Conservation (phyloP, 805 yeast genomes). For the Yamadazyma endophytica region DNA sequence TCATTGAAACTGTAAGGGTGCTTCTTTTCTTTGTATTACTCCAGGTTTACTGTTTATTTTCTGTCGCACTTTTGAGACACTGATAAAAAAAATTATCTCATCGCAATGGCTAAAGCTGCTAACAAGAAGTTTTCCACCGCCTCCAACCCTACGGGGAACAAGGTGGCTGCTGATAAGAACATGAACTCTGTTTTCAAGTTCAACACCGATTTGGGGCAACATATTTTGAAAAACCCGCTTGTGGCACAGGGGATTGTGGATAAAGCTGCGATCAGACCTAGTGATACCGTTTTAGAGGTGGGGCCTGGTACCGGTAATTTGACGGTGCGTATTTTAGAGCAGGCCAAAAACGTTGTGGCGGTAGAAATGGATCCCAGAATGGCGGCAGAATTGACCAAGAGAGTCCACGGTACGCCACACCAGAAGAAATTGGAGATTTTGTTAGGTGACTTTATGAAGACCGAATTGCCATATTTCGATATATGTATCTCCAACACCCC, state of each 20-base stretch:
- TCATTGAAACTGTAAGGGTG: neutral
- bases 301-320: conserved; percentile 99
- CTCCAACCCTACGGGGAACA: conserved; percentile 40
- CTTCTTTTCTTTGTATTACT: neutral
- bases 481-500: conserved; percentile 97
- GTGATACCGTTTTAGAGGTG: conserved; percentile 90
- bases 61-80: neutral
- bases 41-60: neutral
- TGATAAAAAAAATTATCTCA: neutral
- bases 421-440: conserved; percentile 88
- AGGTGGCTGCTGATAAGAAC: conserved; percentile 68
- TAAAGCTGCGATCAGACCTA: conserved; percentile 87
- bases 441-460: conserved; percentile 93
- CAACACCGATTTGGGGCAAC: conserved; percentile 96
- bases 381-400: conserved; percentile 97
- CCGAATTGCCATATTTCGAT: conserved; percentile 92
- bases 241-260: conserved; percentile 98
- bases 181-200: conserved; percentile 87
- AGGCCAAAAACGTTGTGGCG: conserved; percentile 91
- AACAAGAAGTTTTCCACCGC: conserved; percentile 56
- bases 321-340: conserved; percentile 87
- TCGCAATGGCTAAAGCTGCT: conserved; percentile 56
- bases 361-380: conserved; percentile 99
- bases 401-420: conserved; percentile 95
- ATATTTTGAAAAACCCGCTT: conserved; percentile 90